Evolutionary conservation across 78 protist species (phyloP).

Genomic region (Chrysochromulina tobinii): DNA sequence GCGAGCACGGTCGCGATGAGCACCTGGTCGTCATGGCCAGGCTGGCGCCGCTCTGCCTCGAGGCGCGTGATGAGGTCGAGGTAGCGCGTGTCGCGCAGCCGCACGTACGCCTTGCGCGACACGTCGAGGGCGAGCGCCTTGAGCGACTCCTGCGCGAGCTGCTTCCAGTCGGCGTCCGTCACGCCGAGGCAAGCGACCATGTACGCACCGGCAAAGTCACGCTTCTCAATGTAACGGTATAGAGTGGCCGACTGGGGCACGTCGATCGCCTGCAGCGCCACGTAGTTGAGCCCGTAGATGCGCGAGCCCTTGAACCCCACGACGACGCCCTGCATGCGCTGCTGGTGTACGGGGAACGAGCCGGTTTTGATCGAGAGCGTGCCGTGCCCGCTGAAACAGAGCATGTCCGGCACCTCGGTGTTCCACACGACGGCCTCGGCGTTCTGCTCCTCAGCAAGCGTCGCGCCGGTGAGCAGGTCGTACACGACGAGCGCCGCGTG

Average conservation of each 20-base stretch:
- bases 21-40: conserved; percentile 22
- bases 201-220: conserved; percentile 59
- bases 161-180: conserved; percentile 68
- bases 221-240: conserved; percentile 56
- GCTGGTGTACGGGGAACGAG: conserved; percentile 66
- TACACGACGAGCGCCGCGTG: conserved; percentile 56
- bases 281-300: conserved; percentile 56
- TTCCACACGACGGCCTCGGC: conserved; percentile 76
- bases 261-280: conserved; percentile 67
- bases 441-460: conserved; percentile 51
- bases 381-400: conserved; percentile 56
- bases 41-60: conserved; percentile 5
- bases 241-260: conserved; percentile 73
- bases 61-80: conserved; percentile 57
- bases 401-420: conserved; percentile 64
- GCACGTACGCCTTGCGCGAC: conserved; percentile 65
- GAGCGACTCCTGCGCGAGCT: conserved; percentile 62
- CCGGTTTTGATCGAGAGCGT: conserved; percentile 73
- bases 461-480: conserved; percentile 51
- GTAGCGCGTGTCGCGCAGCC: conserved; percentile 54
- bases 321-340: conserved; percentile 51
- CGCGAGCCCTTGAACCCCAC: conserved; percentile 14
- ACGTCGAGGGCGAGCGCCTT: conserved; percentile 34
- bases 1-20: conserved; percentile 61
- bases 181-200: conserved; percentile 69